Evolutionary conservation across 192 early-diverging fungal species (phyloP).

Genomic region (Mortierella antarctica): DNA sequence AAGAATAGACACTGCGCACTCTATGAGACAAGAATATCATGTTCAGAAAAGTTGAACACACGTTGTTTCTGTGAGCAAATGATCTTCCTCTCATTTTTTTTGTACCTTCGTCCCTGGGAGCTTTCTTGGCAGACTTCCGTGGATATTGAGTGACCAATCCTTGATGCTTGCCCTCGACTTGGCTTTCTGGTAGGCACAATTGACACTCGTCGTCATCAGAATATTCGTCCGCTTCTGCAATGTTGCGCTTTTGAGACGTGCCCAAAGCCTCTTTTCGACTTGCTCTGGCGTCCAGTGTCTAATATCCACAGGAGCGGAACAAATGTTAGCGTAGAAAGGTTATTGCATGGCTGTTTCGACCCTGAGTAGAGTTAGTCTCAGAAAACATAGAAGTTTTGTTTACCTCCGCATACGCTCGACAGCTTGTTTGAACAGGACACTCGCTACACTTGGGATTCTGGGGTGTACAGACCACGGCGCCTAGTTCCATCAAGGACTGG

Average conservation of each 20-base stretch:
- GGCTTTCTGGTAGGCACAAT: conserved; percentile 42
- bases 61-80: no score
- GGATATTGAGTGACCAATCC: conserved; percentile 63
- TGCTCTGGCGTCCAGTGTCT: conserved; percentile 13
- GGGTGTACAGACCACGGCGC: conserved; percentile 79
- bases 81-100: no score
- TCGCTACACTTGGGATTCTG: conserved; percentile 67
- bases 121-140: conserved; percentile 66
- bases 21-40: conserved; percentile 19
- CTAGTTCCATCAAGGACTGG: conserved; percentile 85
- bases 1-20: conserved; percentile 67
- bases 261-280: conserved; percentile 5
- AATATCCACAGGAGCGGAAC: not conserved
- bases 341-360: no score
- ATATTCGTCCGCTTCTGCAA: not conserved
- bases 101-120: conserved; percentile 70
- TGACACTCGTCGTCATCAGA: conserved; percentile 34
- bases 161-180: conserved; percentile 29
- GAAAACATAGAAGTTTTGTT: conserved; percentile 7
- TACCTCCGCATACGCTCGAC: conserved; percentile 71
- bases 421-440: conserved; percentile 71
- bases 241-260: conserved; percentile 9
- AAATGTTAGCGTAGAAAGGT: not conserved
- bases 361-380: not conserved
- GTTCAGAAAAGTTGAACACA: not conserved